Base-by-base conservation (phyloP, 305 asterid genomes). In the Plantago coronopus region DNA sequence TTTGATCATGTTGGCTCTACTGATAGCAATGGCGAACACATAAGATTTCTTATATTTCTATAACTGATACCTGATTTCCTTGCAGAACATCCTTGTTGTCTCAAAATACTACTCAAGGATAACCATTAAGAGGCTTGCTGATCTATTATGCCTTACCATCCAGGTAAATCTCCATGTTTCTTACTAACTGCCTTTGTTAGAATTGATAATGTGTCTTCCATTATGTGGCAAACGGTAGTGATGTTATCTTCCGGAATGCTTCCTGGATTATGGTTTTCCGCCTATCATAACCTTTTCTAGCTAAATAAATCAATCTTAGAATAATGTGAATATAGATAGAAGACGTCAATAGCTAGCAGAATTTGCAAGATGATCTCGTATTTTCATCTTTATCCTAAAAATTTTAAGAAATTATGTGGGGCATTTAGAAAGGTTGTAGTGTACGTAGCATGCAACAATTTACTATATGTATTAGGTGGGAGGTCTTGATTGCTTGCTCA, bases 51-150 rank as follows among this genome's bases (percentile, higher is more conserved):
- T 64, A 17, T 59, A 59, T 15, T n/a, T 7, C 60, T 18, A 34
- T 20, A 31, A 29, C 17, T 1, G 62, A 48, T 25, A 54, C 55
- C 44, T 67, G 54, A 7, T 66, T 71, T 59, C 66, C 23, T 64
- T 76, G 79, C 96, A 91, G 98, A 91, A 91, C 79, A 88, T 88
- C 74, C 82, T 88, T 58, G 96, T 88, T 47, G 83, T 91, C 61
- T 89, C 98, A 45, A 88, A 88, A 71, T 91, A 88, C 79, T 91
- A 91, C 69, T 78, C 98, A 17, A 79, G 86, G 73, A 72, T 86
- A 72, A 86, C 84, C 66, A 74, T 91, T 86, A 86, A 83, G 82
- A 86, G 96, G 72, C 82, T 91, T 78, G 93, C 98, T 22, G 93
- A 77, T 76, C 79, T 91, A 31, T 72, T 91, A n/a, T 91, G 95